Evolutionary conservation across 306 rosid species (phyloP).

Genomic region (Elaeagnus macrophylla): DNA sequence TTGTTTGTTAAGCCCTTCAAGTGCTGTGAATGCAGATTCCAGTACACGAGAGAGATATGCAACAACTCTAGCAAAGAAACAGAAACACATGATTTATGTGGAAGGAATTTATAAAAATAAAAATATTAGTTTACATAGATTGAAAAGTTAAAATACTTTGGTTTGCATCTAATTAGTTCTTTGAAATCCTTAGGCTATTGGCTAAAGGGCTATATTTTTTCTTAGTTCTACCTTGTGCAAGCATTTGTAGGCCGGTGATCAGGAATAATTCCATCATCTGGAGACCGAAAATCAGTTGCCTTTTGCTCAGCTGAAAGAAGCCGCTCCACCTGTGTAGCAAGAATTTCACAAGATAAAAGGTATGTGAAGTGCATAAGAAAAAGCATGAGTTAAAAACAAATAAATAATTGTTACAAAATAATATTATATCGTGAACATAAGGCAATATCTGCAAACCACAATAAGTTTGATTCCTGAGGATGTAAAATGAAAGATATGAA

Average conservation of each 20-base stretch:
- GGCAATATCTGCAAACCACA: conserved; percentile 4
- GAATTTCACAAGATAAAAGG: conserved; percentile 13
- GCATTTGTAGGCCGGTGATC: conserved; percentile 97
- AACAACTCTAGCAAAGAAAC: conserved; percentile 62
- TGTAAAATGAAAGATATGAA: background rate
- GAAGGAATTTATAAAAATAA: conserved; percentile 19
- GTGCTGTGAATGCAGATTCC: conserved; percentile 91
- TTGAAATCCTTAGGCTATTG: background rate
- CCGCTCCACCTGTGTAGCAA: conserved; percentile 70
- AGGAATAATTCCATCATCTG: conserved; percentile 90
- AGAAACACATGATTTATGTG: conserved; percentile 11
- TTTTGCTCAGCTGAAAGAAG: conserved; percentile 95
- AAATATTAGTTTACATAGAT: background rate
- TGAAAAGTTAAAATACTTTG: background rate
- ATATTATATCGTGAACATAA: conserved; percentile 4
- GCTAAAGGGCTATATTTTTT: background rate
- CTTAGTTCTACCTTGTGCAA: conserved; percentile 63
- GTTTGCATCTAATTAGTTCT: background rate
- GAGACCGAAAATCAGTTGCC: conserved; percentile 79
- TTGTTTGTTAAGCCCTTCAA: conserved; percentile 96
- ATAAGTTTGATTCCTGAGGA: background rate
- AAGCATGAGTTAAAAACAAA: background rate
- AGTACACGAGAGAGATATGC: conserved; percentile 96
- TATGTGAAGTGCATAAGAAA: background rate
- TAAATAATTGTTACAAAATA: conserved; percentile 7